phyloP scores from a whole-genome alignment of 306 rosid genomes.

The Nissolia schottii region DNA sequence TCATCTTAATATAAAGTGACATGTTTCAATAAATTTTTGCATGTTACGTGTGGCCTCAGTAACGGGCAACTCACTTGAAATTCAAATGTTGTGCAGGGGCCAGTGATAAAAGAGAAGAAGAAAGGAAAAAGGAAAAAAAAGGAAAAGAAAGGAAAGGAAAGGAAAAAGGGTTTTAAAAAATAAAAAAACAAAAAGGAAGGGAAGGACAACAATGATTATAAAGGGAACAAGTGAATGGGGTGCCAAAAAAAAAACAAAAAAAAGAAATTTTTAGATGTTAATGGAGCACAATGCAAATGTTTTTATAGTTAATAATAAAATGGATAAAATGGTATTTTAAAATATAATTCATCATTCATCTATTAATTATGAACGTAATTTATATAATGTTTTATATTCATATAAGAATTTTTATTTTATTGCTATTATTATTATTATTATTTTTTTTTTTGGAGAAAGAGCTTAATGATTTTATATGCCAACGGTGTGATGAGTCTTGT shows the following conservation, averaged over 20 bases:
- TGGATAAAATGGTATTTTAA: too few species aligned
- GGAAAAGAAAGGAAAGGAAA: not conserved
- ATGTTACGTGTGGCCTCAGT: constrained; percentile 25
- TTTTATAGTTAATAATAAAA: too few species aligned
- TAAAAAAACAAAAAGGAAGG: constrained; percentile 11
- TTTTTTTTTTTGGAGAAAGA: too few species aligned
- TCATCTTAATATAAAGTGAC: not conserved
- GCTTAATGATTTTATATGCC: constrained; percentile 27
- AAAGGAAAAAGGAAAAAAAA: not conserved
- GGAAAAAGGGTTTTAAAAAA: not conserved
- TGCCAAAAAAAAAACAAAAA: too few species aligned
- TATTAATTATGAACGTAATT: too few species aligned
- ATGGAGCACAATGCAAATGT: too few species aligned
- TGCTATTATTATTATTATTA: too few species aligned
- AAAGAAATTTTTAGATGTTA: too few species aligned
- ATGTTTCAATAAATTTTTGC: not conserved
- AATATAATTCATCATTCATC: too few species aligned
- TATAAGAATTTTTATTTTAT: too few species aligned
- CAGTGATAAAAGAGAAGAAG: not conserved
- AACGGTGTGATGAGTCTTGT: constrained; percentile 19
- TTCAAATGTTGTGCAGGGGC: constrained; percentile 11
- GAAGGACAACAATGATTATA: constrained; percentile 26
- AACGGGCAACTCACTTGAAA: constrained; percentile 36
- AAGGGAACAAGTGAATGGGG: constrained; percentile 4
- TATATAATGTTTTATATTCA: too few species aligned